phyloP scores from a whole-genome alignment of 1,284 basidiomycete species.

The Cutaneotrichosporon dermatis region DNA sequence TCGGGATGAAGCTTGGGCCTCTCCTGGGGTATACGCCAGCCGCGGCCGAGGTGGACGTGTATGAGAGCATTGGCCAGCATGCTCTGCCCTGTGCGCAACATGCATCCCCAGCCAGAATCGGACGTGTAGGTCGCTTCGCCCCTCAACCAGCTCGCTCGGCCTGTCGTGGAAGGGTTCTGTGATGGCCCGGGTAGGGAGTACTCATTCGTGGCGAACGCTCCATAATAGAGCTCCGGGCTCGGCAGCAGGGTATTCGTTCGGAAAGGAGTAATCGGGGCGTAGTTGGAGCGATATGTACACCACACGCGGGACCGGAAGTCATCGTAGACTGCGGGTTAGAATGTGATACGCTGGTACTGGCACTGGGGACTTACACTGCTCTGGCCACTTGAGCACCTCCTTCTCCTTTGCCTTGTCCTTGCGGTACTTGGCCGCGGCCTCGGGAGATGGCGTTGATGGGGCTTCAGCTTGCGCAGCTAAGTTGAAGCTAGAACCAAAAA shows the following conservation, averaged over 20 bases:
- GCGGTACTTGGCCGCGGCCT: slow-evolving; percentile 4
- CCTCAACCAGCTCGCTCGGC: slow-evolving; percentile 45
- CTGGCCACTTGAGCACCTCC: slow-evolving; percentile 44
- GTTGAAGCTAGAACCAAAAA: slow-evolving; percentile 29
- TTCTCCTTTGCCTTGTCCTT: slow-evolving; percentile 35
- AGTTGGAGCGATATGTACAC: slow-evolving; percentile 89
- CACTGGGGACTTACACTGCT: slow-evolving; percentile 36
- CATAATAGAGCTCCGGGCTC: slow-evolving; percentile 49
- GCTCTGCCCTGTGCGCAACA: slow-evolving; percentile 91
- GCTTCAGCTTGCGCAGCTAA: slow-evolving; percentile 8
- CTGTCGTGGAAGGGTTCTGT: background rate
- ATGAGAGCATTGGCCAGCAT: slow-evolving; percentile 84
- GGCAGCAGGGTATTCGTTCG: slow-evolving; percentile 36
- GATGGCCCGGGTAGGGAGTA: slow-evolving; percentile 1
- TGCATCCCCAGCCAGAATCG: slow-evolving; percentile 97
- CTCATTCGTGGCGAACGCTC: slow-evolving; percentile 48
- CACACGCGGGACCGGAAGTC: slow-evolving; percentile 85
- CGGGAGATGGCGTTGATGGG: slow-evolving; percentile 8
- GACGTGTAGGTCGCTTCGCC: slow-evolving; percentile 76
- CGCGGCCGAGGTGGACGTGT: slow-evolving; percentile 76
- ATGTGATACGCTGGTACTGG: too few species aligned
- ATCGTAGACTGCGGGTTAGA: slow-evolving; percentile 61
- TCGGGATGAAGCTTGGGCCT: slow-evolving; percentile 20
- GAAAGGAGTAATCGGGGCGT: slow-evolving; percentile 69
- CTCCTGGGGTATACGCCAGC: slow-evolving; percentile 64